Evolutionary conservation across 768 basidiomycete genomes (phyloP).

Genomic region (Cyclocybe cylindracea): DNA sequence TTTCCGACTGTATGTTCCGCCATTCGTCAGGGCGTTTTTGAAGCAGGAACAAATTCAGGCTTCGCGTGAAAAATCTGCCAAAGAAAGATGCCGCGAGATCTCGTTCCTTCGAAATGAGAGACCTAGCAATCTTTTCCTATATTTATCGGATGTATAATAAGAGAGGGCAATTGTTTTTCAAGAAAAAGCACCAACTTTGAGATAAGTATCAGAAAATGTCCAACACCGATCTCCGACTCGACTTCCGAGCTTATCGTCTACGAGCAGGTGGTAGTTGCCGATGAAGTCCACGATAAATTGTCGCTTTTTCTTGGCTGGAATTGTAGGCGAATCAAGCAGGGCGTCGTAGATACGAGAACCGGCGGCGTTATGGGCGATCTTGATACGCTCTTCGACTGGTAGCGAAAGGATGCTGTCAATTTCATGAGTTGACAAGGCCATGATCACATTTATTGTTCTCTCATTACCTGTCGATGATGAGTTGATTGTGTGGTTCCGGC

Average conservation of each 20-base stretch:
- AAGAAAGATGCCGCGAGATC: conserved; percentile 76
- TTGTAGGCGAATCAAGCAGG: conserved; percentile 67
- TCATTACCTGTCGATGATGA: conserved; percentile 68
- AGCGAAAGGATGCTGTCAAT: conserved; percentile 57
- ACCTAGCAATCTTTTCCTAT: conserved; percentile 91
- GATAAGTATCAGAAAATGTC: conserved; percentile 88
- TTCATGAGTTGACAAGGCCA: not conserved
- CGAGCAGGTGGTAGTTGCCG: conserved; percentile 77
- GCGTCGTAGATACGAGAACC: conserved; percentile 83
- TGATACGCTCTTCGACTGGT: conserved; percentile 56
- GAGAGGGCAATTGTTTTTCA: conserved; percentile 5
- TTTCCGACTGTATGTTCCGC: conserved; percentile 67
- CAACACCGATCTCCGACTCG: conserved; percentile 91
- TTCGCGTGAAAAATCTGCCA: conserved; percentile 85
- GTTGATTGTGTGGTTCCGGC: conserved; percentile 61
- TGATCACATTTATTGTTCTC: no score
- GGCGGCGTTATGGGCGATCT: conserved; percentile 51
- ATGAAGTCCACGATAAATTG: conserved; percentile 74
- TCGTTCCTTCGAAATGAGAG: conserved; percentile 71
- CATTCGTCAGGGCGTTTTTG: conserved; percentile 83
- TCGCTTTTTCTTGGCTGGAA: conserved; percentile 65
- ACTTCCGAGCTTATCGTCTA: conserved; percentile 89
- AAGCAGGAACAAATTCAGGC: conserved; percentile 76
- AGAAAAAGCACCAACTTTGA: conserved; percentile 59
- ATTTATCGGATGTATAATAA: not conserved